These are phyloP conservation scores for Lichtheimia ramosa DNA, from an alignment of 371 early-diverging fungal genomes.

Conservation along the genomic window DNA sequence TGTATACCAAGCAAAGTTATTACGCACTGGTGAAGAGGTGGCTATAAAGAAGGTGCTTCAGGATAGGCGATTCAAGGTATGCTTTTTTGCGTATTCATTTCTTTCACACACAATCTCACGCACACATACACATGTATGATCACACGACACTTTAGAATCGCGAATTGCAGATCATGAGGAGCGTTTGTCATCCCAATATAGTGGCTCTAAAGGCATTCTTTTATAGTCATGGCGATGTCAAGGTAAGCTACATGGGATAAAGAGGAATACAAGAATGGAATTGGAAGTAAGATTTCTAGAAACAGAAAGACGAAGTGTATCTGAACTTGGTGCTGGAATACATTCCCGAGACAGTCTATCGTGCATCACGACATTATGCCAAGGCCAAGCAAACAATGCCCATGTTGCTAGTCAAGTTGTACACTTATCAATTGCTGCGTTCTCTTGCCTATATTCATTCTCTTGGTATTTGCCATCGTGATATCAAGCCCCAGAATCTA, in stretches of 20 bases:
- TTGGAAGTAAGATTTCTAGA: background rate
- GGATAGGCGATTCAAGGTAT: conserved; percentile 92
- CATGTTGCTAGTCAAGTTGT: conserved; percentile 89
- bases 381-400: conserved; percentile 94
- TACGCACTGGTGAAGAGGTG: conserved; percentile 76
- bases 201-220: conserved; percentile 81
- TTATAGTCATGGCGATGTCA: conserved; percentile 72
- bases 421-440: conserved; percentile 94
- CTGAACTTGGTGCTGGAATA: conserved; percentile 86
- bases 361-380: conserved; percentile 79
- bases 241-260: conserved; percentile 24
- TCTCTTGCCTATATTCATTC: conserved; percentile 75
- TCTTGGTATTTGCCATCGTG: conserved; percentile 59
- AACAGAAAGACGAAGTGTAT: conserved; percentile 78
- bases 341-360: conserved; percentile 87
- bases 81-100: background rate
- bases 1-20: conserved; percentile 89
- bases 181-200: conserved; percentile 83
- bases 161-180: conserved; percentile 89
- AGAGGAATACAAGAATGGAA: background rate
- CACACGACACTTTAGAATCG: conserved; percentile 67
- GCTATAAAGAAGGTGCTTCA: conserved; percentile 96
- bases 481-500: conserved; percentile 68
- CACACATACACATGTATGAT: background rate
- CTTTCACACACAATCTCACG: background rate